Percentiles rank a stretch among this genome's conserved stretches.
Conservation (phyloP, 2,329 filamentous ascomycete species). For the Herpotrichia juniperi region DNA sequence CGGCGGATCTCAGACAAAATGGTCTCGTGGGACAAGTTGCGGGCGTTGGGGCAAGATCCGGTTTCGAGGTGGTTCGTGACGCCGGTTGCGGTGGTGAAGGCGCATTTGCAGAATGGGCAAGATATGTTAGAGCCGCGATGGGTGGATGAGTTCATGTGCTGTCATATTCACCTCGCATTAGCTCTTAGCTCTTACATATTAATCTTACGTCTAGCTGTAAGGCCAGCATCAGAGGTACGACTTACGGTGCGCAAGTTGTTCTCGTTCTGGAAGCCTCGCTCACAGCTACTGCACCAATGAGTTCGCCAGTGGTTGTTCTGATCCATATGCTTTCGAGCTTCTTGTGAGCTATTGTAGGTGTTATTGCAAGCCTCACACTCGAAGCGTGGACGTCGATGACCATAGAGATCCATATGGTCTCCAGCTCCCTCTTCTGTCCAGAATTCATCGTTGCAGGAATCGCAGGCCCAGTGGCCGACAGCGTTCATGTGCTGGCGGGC, state of each 20-base stretch:
- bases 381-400: slow-evolving; percentile 14
- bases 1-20: slow-evolving; percentile 59
- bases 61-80: slow-evolving; percentile 62
- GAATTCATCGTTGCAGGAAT: slow-evolving; percentile 10
- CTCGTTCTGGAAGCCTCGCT: slow-evolving; percentile 26
- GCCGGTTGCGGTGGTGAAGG: slow-evolving; percentile 58
- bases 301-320: slow-evolving; percentile 17
- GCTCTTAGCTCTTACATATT: background rate
- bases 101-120: slow-evolving; percentile 62
- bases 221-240: background rate
- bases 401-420: slow-evolving; percentile 17
- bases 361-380: slow-evolving; percentile 19
- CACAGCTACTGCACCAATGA: slow-evolving; percentile 19
- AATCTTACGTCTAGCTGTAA: background rate
- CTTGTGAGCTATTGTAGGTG: slow-evolving; percentile 6
- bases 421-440: background rate
- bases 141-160: slow-evolving; percentile 60
- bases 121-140: slow-evolving; percentile 53
- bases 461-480: slow-evolving; percentile 21
- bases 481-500: slow-evolving; percentile 26
- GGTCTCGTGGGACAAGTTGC: slow-evolving; percentile 53
- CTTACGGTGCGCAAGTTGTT: slow-evolving; percentile 22
- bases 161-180: background rate
- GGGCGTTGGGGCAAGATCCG: slow-evolving; percentile 56
- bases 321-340: slow-evolving; percentile 18